These are phyloP conservation scores for Omphalotus olearius DNA, from an alignment of 1,284 basidiomycete species.

Conservation along the genomic window DNA sequence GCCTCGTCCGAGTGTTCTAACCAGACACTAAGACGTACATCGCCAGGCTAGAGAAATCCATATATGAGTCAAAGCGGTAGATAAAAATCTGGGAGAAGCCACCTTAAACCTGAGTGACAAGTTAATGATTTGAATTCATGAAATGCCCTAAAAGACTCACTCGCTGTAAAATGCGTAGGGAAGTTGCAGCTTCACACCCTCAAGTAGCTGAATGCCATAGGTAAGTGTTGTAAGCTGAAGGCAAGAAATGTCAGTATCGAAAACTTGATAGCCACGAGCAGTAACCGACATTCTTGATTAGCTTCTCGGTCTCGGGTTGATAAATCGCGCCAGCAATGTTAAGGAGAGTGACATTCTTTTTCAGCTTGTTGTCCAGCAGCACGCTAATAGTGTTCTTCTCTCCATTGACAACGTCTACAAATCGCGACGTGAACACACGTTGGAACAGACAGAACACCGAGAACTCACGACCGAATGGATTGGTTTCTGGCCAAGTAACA, in stretches of 20 bases:
- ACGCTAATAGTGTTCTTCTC: constrained; percentile 73
- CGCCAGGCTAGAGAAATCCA: constrained; percentile 53
- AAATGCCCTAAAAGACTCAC: constrained; percentile 43
- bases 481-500: constrained; percentile 71
- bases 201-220: constrained; percentile 57
- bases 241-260: too few species aligned
- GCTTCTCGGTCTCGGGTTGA: constrained; percentile 57
- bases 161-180: constrained; percentile 83
- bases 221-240: constrained; percentile 57
- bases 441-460: constrained; percentile 10
- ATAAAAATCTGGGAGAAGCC: constrained; percentile 6
- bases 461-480: constrained; percentile 78
- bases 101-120: constrained; percentile 58
- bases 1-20: constrained; percentile 69
- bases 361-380: constrained; percentile 72
- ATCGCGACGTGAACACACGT: constrained; percentile 9
- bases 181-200: constrained; percentile 64
- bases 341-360: constrained; percentile 72
- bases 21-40: constrained; percentile 77
- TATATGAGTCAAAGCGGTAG: neutral
- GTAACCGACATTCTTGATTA: constrained; percentile 71
- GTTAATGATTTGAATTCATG: constrained; percentile 15
- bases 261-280: neutral
- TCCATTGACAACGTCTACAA: constrained; percentile 79
- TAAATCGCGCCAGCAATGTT: constrained; percentile 71